Conservation (phyloP, 2,329 filamentous ascomycete genomes). For the Penicillium hesseltinei region DNA sequence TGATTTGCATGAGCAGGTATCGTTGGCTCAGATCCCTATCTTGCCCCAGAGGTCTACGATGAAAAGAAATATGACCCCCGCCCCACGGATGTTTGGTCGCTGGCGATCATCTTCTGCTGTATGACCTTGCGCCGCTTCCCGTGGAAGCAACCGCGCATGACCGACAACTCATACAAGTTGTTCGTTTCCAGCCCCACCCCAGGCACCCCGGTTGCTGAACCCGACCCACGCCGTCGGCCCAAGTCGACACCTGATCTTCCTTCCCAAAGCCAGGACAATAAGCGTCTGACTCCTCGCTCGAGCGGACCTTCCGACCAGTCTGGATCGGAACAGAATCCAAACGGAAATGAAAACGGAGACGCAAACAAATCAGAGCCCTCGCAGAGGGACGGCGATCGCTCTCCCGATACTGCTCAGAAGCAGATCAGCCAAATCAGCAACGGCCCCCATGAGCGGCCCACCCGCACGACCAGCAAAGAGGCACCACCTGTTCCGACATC, state of each 20-base stretch:
- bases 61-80: conserved; percentile 90
- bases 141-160: conserved; percentile 90
- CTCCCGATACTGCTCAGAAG: conserved; percentile 28
- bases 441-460: conserved; percentile 23
- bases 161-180: conserved; percentile 91
- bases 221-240: conserved; percentile 36
- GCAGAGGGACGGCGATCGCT: conserved; percentile 26
- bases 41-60: conserved; percentile 95
- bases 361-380: conserved; percentile 18
- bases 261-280: conserved; percentile 26
- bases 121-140: conserved; percentile 95
- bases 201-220: conserved; percentile 52
- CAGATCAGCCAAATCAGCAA: conserved; percentile 24
- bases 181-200: conserved; percentile 84
- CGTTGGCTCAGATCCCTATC: conserved; percentile 87
- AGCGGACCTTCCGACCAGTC: conserved; percentile 16
- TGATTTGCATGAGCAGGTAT: conserved; percentile 54
- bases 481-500: conserved; percentile 35
- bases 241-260: conserved; percentile 40
- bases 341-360: conserved; percentile 2
- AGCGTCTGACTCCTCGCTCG: conserved; percentile 22
- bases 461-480: conserved; percentile 41
- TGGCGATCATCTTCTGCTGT: conserved; percentile 98
- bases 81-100: conserved; percentile 93
- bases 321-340: conserved; percentile 22